These are phyloP conservation scores for Hibiscus tridactylites DNA, from an alignment of 345 rosid genomes.

Conservation along the genomic window DNA sequence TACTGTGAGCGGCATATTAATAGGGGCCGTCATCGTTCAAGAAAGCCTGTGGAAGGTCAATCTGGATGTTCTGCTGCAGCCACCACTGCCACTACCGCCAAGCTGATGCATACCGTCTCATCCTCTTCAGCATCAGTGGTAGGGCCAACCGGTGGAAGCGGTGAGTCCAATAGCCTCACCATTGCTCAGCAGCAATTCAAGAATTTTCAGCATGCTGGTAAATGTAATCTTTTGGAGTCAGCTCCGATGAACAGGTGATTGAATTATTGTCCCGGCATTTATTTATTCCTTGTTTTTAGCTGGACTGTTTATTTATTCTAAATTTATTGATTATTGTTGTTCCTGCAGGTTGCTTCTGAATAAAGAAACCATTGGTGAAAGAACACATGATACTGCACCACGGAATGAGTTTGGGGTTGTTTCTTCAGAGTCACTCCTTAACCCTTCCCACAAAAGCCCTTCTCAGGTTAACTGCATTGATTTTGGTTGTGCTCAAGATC, in stretches of 20 bases:
- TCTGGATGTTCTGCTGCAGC: conserved; percentile 48
- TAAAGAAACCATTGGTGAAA: conserved; percentile 26
- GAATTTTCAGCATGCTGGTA: conserved; percentile 30
- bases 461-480: conserved; percentile 23
- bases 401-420: conserved; percentile 34
- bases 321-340: neutral
- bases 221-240: conserved; percentile 12
- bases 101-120: conserved; percentile 19
- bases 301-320: neutral
- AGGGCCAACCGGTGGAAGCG: conserved; percentile 28
- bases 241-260: conserved; percentile 27
- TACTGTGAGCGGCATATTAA: conserved; percentile 95
- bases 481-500: conserved; percentile 34
- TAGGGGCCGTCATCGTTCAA: conserved; percentile 99
- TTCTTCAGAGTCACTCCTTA: conserved; percentile 34
- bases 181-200: conserved; percentile 41
- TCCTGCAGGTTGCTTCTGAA: conserved; percentile 35
- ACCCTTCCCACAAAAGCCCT: conserved; percentile 32
- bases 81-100: conserved; percentile 7
- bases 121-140: conserved; percentile 23
- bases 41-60: conserved; percentile 99
- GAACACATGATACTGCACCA: conserved; percentile 21
- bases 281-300: neutral
- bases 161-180: conserved; percentile 30
- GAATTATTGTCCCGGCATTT: neutral